phyloP scores from a whole-genome alignment of 169 alveolate genomes.

The Plasmodium relictum region DNA sequence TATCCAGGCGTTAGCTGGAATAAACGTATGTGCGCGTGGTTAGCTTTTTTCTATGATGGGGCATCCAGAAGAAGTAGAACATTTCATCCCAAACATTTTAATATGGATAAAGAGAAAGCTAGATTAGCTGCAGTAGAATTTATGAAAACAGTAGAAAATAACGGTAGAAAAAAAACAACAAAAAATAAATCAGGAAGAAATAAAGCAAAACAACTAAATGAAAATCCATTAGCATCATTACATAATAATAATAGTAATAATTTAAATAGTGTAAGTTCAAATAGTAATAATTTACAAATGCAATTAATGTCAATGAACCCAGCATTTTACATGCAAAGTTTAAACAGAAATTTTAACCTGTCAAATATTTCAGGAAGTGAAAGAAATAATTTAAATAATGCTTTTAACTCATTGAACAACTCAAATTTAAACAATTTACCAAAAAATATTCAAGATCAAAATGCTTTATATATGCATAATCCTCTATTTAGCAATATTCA shows the following conservation, averaged over 20 bases:
- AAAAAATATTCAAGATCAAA: conserved; percentile 33
- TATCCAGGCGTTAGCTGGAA: conserved; percentile 92
- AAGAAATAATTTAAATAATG: conserved; percentile 24
- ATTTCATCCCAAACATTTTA: conserved; percentile 88
- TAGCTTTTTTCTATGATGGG: conserved; percentile 88
- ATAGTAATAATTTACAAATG: conserved; percentile 46
- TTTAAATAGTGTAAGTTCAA: conserved; percentile 37
- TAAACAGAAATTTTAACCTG: conserved; percentile 55
- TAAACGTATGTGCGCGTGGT: conserved; percentile 91
- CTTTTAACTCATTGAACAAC: conserved; percentile 18
- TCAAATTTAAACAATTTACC: conserved; percentile 20
- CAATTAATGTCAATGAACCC: conserved; percentile 62
- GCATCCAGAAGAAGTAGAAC: conserved; percentile 88
- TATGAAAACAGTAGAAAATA: conserved; percentile 85
- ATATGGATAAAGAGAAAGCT: conserved; percentile 88
- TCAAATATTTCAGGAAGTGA: conserved; percentile 23
- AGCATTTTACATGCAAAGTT: conserved; percentile 51
- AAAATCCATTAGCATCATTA: conserved; percentile 12
- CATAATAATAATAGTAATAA: conserved; percentile 27
- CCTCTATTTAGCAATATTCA: conserved; percentile 8
- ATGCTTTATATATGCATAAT: conserved; percentile 30
- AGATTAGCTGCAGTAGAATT: conserved; percentile 87
- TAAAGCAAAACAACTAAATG: conserved; percentile 69
- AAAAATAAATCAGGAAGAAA: conserved; percentile 76
- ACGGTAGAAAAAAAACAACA: conserved; percentile 81